Evolutionary conservation across 2,329 filamentous ascomycete species (phyloP).

Genomic region (Fusarium sp.): DNA sequence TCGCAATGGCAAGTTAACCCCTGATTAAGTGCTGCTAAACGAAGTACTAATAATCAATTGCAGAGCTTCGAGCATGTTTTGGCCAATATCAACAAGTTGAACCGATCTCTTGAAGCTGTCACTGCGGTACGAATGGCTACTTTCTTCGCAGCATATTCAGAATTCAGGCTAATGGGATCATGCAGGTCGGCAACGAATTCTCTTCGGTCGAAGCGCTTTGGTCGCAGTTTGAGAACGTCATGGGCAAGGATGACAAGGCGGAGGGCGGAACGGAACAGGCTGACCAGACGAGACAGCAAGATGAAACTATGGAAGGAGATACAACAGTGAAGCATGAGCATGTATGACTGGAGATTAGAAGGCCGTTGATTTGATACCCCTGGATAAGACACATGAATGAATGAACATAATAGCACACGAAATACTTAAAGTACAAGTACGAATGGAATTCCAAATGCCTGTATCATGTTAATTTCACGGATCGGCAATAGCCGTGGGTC

Average conservation of each 20-base stretch:
- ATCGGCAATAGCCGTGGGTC: neutral
- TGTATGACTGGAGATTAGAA: slow-evolving; percentile 12
- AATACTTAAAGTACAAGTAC: neutral
- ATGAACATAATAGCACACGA: slow-evolving; percentile 5
- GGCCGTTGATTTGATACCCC: slow-evolving; percentile 37
- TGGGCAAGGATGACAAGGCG: slow-evolving; percentile 73
- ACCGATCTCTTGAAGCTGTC: slow-evolving; percentile 90
- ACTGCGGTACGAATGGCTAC: slow-evolving; percentile 74
- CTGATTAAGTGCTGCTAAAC: neutral
- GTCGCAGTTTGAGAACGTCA: slow-evolving; percentile 97
- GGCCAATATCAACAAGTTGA: slow-evolving; percentile 95
- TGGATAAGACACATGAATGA: slow-evolving; percentile 6
- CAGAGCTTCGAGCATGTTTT: slow-evolving; percentile 89
- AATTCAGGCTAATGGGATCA: neutral
- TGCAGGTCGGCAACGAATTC: slow-evolving; percentile 92
- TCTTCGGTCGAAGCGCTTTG: slow-evolving; percentile 96
- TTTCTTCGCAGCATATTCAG: rapidly evolving
- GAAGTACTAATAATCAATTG: neutral
- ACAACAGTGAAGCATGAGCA: slow-evolving; percentile 32
- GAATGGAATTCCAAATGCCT: neutral
- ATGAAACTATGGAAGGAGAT: slow-evolving; percentile 16
- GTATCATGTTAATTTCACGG: neutral
- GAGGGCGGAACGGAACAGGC: slow-evolving; percentile 41
- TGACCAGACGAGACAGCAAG: slow-evolving; percentile 28
- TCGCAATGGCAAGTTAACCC: slow-evolving; percentile 70